Base-by-base conservation (phyloP, 2,329 filamentous ascomycete genomes). In the Acrodontium crateriforme region DNA sequence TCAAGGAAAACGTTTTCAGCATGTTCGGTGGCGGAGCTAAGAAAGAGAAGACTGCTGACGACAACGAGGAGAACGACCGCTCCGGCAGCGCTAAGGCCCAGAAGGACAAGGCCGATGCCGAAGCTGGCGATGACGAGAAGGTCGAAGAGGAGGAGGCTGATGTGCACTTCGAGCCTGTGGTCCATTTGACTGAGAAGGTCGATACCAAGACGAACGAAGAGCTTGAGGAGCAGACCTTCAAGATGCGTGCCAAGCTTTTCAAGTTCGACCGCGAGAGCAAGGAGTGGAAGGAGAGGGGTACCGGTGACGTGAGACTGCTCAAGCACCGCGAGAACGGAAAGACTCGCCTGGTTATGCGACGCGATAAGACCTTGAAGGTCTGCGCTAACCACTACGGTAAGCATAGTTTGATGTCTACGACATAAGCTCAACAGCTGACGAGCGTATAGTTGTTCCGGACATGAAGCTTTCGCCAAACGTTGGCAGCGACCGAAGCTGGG, bases 161-260 rank as follows among this genome's bases (percentile, higher is more conserved):
- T 43, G 81, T 94, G 39, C 81, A 95, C 63, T 98, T 95, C 63
- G 83, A 93, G 66, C 89, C 89, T 42, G 84, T 98, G 45, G 81
- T 93, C 52, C 85, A 76, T 63, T 69, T 98, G 53, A 95, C 87
- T 38, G 83, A 98, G 68, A 89, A 91, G 67, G 78, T 95, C 49
- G 87, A 95, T 54, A 79, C 74, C 53, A 92, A 92, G 72, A 95
- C 89, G 59, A 92, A 94, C 65, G 89, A 98, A 63, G 89, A 98
- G 69, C 73, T 78, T 24, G 89, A 98, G 69, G 85, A 95, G 67
- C 82, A 93, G 66, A 69, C 74, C 20, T 98, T 95, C 75, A 95
- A 95, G 77, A 94, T 95, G 87, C 82, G 89, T 50, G 89, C 89
- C 54, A 98, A 98, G 74, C 78, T 98, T 42, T 98, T 98, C 77